Base-by-base conservation (phyloP, 495 filamentous ascomycete species). In the Hypoxylon crocopeplum region DNA sequence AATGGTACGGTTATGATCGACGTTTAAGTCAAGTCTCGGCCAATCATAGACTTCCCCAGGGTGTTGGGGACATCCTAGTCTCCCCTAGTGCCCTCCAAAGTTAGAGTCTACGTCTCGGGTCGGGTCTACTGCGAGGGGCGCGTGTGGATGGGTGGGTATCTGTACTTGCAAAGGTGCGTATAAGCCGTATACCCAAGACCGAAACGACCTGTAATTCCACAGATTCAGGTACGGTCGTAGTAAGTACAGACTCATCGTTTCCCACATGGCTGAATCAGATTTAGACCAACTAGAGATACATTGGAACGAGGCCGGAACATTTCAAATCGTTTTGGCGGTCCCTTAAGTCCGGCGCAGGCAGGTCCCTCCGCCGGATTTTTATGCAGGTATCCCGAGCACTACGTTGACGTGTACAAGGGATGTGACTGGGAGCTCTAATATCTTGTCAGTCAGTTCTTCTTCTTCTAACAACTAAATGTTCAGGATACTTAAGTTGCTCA, bases 171-270 rank as follows among this genome's bases (percentile, higher is more conserved):
- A 3, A 34, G 12, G 32, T 34, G 32, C 32, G 6, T 20, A 13
- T 22, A 15, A 41, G 20, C 20, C 15, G 51, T 51, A 56, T 32
- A 27, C 15, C 1, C n/a, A 34, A 7, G 20, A 1, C 24, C 15
- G 3, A 39, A 57, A 52, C 17, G 10, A 1, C 7, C 10, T 12
- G 4, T 15, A 29, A 11, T 39, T 30, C 17, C 47, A 44, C 56
- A 50, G 3, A 21, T 33, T 41, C 27, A 12, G 39, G 47, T 58
- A 53, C 48, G 29, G n/a, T 48, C 37, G 30, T 58, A 63, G 59
- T 63, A 63, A 63, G 59, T 63, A 63, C 42, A 54, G 27, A 27
- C n/a, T n/a, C n/a, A n/a, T n/a, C n/a, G n/a, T n/a, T 20, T 48
- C 32, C 57, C 46, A 62, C 32, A 50, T 56, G 44, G 51, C 50